Percentiles rank a stretch among this genome's conserved stretches.
Evolutionary conservation across 352 stramenopile genomes (phyloP).

Genomic region (Globisporangium ultimum): DNA sequence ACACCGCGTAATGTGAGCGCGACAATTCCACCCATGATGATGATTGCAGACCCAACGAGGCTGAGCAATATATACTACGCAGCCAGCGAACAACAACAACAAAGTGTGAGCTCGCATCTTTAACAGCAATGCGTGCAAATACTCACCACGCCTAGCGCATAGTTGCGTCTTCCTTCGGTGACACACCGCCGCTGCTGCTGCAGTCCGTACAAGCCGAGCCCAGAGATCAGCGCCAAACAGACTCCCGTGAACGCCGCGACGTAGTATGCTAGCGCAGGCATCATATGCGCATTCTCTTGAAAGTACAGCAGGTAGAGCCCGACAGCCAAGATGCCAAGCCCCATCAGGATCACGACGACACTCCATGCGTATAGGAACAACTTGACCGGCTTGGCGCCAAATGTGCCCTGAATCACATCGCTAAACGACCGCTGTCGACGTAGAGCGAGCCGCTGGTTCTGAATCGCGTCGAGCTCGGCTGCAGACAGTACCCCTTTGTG

Average conservation of each 20-base stretch:
- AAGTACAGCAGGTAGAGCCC: constrained; percentile 63
- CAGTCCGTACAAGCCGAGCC: constrained; percentile 41
- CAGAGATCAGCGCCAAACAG: constrained; percentile 35
- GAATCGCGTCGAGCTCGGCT: constrained; percentile 21
- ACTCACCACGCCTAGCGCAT: constrained; percentile 29
- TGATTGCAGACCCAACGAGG: constrained; percentile 29
- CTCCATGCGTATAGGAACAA: constrained; percentile 54
- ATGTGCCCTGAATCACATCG: constrained; percentile 28
- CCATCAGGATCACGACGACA: constrained; percentile 46
- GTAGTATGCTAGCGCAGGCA: constrained; percentile 44
- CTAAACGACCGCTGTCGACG: constrained; percentile 31
- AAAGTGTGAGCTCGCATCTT: constrained; percentile 22
- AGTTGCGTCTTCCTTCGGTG: constrained; percentile 52
- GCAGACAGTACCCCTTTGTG: constrained; percentile 10
- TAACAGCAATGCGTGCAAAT: neutral
- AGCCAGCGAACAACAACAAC: neutral
- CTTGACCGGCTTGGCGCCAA: constrained; percentile 30
- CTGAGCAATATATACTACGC: constrained; percentile 50
- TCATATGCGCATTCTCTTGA: constrained; percentile 50
- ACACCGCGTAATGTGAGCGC: constrained; percentile 37
- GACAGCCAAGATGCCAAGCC: constrained; percentile 40
- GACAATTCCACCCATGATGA: constrained; percentile 46
- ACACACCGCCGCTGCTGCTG: constrained; percentile 52
- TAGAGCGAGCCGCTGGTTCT: constrained; percentile 30
- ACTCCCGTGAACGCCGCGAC: constrained; percentile 48